phyloP scores from a whole-genome alignment of 345 rosid genomes.

The Lepidium didymum region DNA sequence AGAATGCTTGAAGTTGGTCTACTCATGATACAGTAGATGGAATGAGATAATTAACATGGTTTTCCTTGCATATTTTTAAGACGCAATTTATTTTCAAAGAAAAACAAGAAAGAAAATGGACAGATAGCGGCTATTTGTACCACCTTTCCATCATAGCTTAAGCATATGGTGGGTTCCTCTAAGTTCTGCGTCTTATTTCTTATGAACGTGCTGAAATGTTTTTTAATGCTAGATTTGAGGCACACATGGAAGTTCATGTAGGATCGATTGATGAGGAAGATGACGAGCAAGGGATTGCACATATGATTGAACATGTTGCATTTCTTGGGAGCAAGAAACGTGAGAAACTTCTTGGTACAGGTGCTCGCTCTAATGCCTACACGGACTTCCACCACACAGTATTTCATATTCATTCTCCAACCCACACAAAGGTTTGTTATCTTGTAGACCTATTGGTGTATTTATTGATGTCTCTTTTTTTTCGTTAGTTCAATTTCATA shows the following conservation, averaged over 20 bases:
- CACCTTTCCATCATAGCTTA: background rate
- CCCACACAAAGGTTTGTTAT: slow-evolving; percentile 71
- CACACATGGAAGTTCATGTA: slow-evolving; percentile 98
- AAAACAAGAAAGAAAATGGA: background rate
- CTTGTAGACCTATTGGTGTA: background rate
- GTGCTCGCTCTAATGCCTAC: slow-evolving; percentile 97
- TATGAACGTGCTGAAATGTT: slow-evolving; percentile 2
- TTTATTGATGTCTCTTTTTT: background rate
- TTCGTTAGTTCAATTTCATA: background rate
- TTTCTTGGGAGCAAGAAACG: slow-evolving; percentile 99
- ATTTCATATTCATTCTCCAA: slow-evolving; percentile 97
- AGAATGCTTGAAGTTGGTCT: background rate
- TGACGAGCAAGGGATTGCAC: slow-evolving; percentile 99
- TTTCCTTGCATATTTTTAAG: background rate
- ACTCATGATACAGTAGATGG: background rate
- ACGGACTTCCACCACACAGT: slow-evolving; percentile 99
- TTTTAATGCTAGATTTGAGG: slow-evolving; percentile 71
- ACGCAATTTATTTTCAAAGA: background rate
- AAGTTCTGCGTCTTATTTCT: slow-evolving; percentile 8
- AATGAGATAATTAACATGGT: background rate
- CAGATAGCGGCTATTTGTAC: background rate
- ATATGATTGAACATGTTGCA: slow-evolving; percentile 99
- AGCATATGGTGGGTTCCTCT: background rate
- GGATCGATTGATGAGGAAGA: slow-evolving; percentile 98
- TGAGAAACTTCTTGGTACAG: slow-evolving; percentile 96